Conservation (phyloP, 106 monocot genomes). For the Phalaenopsis equestris region DNA sequence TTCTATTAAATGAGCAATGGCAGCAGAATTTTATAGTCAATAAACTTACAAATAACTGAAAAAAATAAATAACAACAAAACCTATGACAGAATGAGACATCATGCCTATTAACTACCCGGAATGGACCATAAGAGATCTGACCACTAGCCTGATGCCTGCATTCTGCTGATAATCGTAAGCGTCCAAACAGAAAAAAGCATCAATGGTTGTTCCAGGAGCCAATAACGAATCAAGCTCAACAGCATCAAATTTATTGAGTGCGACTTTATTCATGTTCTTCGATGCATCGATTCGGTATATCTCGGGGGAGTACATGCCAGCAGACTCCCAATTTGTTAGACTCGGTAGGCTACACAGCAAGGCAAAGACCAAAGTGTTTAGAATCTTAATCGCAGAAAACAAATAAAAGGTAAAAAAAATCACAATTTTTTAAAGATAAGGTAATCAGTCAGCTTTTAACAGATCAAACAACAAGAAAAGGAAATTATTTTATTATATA, state of each 20-base stretch:
- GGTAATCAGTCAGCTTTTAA: background rate
- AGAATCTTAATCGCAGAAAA: background rate
- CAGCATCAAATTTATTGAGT: slow-evolving; percentile 33
- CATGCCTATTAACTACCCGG: slow-evolving; percentile 12
- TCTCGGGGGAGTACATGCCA: slow-evolving; percentile 43
- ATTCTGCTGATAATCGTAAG: slow-evolving; percentile 66
- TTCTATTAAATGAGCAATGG: background rate
- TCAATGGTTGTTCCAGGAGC: slow-evolving; percentile 52
- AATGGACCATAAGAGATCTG: slow-evolving; percentile 50
- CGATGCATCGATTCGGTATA: slow-evolving; percentile 54
- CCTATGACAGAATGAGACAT: background rate
- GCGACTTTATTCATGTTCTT: slow-evolving; percentile 45
- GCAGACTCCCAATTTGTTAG: slow-evolving; percentile 24
- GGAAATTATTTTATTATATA: background rate
- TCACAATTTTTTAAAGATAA: background rate
- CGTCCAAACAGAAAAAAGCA: slow-evolving; percentile 52
- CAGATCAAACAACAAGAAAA: background rate
- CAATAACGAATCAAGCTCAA: slow-evolving; percentile 53
- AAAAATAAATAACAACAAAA: background rate
- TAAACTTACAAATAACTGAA: background rate
- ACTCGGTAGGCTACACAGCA: slow-evolving; percentile 57
- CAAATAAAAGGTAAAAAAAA: background rate
- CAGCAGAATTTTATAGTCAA: too few relatives aligned
- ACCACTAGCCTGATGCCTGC: slow-evolving; percentile 79
- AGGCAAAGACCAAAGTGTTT: background rate